Percentiles rank a stretch among this genome's conserved stretches.
phyloP scores from a whole-genome alignment of 257 asterid species.

The Gynochthodes officinalis region DNA sequence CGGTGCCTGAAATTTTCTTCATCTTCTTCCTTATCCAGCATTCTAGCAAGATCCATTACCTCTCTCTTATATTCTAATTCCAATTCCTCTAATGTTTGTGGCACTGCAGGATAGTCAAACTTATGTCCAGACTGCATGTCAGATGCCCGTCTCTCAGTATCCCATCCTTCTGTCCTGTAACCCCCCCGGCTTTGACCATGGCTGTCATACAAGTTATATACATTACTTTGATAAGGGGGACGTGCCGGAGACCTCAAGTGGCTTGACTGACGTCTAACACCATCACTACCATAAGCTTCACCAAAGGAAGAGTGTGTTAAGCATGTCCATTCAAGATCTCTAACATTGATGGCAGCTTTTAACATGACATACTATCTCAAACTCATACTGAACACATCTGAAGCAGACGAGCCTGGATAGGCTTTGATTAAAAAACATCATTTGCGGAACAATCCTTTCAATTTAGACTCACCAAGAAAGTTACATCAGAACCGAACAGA shows the following conservation, averaged over 20 bases:
- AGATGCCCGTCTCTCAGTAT: conserved; percentile 57
- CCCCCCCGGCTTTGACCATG: conserved; percentile 65
- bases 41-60: conserved; percentile 77
- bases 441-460: conserved; percentile 59
- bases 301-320: conserved; percentile 88
- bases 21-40: conserved; percentile 94
- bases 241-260: conserved; percentile 83
- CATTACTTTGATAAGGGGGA: conserved; percentile 42
- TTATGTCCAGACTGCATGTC: conserved; percentile 45
- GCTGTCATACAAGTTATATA: conserved; percentile 57
- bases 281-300: conserved; percentile 98
- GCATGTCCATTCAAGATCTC: conserved; percentile 68
- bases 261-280: conserved; percentile 81
- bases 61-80: conserved; percentile 72
- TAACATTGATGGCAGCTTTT: conserved; percentile 81
- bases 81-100: conserved; percentile 69
- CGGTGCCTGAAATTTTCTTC: conserved; percentile 86
- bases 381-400: conserved; percentile 63
- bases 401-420: conserved; percentile 62
- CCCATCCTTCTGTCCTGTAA: conserved; percentile 66
- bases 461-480: conserved; percentile 75
- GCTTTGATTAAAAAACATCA: conserved; percentile 56
- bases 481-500: conserved; percentile 78
- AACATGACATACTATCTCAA: conserved; percentile 68
- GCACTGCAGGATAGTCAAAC: conserved; percentile 51